Base-by-base conservation (phyloP, 1,139 yeast species). In the Saccharomyces pastorianus region DNA sequence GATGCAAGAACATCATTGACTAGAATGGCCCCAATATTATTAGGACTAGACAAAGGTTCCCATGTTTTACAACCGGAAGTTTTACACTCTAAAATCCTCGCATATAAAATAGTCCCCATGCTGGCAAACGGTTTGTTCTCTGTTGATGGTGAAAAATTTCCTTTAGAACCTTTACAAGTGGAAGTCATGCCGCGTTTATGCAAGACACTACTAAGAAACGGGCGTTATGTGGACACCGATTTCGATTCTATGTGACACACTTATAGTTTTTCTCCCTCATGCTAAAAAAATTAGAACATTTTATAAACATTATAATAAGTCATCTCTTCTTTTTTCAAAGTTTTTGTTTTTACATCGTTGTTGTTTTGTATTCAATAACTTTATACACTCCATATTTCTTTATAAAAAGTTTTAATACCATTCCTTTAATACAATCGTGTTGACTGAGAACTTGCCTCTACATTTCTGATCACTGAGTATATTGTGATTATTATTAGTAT, bases 81-180 rank as follows among this genome's bases (percentile, higher is more conserved):
- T 1, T 73, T 78, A 25, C 96, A 93, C 69, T 79, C 89, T 13
- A 93, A 93, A 70, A 81, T 89, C 13, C 69, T 74, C 51, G 93
- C 93, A 0, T 91, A 85, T 67, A 76, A 96, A 61, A 72, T 93
- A 54, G 76, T 82, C 0, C 98, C 98, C 0, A 76, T 74, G 57
- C 62, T 76, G 7, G 57, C 51, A 6, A 71, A 72, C 17, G 88
- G 90, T 55, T 81, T 77, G 58, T 75, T 91, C 28, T 83, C 95
- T 1, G 82, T 93, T 27, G 99, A 93, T 71, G 99, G 99, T 41
- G 99, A 93, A 68, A 75, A 76, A 55, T 90, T 85, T 61, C 95
- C 95, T 0, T 77, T 85, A 57, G 82, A 78, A 62, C 83, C 96
- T 0, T 72, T 86, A 58, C 98, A 93, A 67, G 96, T 86, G 11